Percentiles rank a stretch among this genome's conserved stretches.
phyloP scores from a whole-genome alignment of 2,329 filamentous ascomycete species.

The Myotisia sp. region DNA sequence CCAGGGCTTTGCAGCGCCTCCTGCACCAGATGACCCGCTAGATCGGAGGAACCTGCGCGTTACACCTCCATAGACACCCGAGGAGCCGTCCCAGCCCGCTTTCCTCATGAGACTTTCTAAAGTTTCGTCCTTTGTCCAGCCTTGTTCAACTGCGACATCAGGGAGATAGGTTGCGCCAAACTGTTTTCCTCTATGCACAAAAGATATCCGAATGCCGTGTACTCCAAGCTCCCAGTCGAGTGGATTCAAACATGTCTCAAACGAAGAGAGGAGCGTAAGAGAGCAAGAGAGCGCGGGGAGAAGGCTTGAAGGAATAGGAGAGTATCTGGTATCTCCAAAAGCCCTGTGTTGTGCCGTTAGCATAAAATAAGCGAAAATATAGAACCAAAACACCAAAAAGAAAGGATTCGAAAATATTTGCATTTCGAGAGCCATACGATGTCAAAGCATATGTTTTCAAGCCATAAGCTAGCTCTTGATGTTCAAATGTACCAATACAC shows the following conservation, averaged over 20 bases:
- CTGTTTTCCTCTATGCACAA: slow-evolving; percentile 56
- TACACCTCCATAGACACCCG: slow-evolving; percentile 17
- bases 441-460: slow-evolving; percentile 70
- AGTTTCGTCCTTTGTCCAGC: slow-evolving; percentile 88
- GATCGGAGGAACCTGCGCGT: slow-evolving; percentile 27
- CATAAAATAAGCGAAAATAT: slow-evolving; percentile 2
- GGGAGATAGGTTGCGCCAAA: slow-evolving; percentile 85
- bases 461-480: slow-evolving; percentile 57
- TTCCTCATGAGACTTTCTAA: slow-evolving; percentile 83
- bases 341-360: slow-evolving; percentile 22
- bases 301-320: slow-evolving; percentile 40
- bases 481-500: slow-evolving; percentile 90
- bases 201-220: slow-evolving; percentile 78
- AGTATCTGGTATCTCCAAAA: slow-evolving; percentile 50
- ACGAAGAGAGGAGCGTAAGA: slow-evolving; percentile 73
- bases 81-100: slow-evolving; percentile 68
- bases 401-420: slow-evolving; percentile 1
- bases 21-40: slow-evolving; percentile 20
- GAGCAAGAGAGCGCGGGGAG: slow-evolving; percentile 37
- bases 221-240: slow-evolving; percentile 77
- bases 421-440: slow-evolving; percentile 47
- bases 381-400: slow-evolving; percentile 3
- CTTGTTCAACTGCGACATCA: slow-evolving; percentile 81
- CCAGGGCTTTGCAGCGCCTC: slow-evolving; percentile 41
- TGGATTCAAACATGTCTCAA: slow-evolving; percentile 57